Base-by-base conservation (phyloP, 495 filamentous ascomycete species). In the Cetradonia linearis region DNA sequence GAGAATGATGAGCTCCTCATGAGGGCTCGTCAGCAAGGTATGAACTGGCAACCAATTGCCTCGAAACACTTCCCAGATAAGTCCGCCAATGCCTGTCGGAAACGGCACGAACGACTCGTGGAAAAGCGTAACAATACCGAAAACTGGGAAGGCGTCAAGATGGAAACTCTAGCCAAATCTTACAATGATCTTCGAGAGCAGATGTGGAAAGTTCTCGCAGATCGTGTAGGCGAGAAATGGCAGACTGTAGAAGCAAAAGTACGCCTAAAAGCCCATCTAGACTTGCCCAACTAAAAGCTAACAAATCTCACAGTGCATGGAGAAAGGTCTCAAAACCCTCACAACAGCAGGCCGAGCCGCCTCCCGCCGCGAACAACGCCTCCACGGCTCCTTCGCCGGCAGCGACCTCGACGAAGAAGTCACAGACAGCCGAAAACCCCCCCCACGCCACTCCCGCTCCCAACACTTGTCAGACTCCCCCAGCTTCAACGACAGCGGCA, bases 71-170 rank as follows among this genome's bases (percentile, higher is more conserved):
- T 90, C 67, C 85, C 84, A 4, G 73, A 70, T 65, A 90, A 89
- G 73, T 85, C 86, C 7, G 77, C 84, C 34, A 90, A 90, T 70
- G 86, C 86, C 31, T 90, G 86, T 72, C 84, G 86, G 18, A 90
- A 90, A 69, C 77, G 86, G 46, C 84, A 89, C 66, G 86, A 89
- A 71, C 73, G 86, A 25, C 71, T 89, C 60, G 83, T 89, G 79
- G 85, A 87, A 69, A 77, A 80, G 61, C 74, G 76, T 58, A 80
- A 79, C 44, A 44, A 33, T 44, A 71, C 65, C 25, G 84, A 86
- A 63, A 82, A 85, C 60, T 89, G 85, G 78, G 84, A 88, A 68
- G 78, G 76, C 44, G 68, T 79, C 54, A 86, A 83, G 73, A 73
- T 87, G 4, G 83, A 88, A 65, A 73, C 71, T 16, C 68, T 90